Percentiles rank a stretch among this genome's conserved stretches.
Evolutionary conservation across 768 basidiomycete species (phyloP).

Genomic region (Fomitopsis serialis): DNA sequence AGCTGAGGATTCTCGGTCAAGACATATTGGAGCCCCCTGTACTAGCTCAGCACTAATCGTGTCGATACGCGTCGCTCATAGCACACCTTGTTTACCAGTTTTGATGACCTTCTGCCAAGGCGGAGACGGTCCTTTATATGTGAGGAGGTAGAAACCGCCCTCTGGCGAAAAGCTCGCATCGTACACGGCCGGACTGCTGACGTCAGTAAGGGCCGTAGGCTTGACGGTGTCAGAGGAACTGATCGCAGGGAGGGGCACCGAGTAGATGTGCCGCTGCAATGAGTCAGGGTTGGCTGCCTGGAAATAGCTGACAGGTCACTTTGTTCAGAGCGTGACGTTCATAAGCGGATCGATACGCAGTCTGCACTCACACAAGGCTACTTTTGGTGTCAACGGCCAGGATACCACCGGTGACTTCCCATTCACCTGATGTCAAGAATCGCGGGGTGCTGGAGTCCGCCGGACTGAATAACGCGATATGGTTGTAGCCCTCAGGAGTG

Average conservation of each 20-base stretch:
- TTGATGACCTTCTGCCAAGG: slow-evolving; percentile 85
- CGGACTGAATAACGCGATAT: slow-evolving; percentile 88
- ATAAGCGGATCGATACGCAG: background rate
- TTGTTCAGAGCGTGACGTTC: background rate
- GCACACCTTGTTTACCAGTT: slow-evolving; percentile 40
- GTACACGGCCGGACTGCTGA: slow-evolving; percentile 49
- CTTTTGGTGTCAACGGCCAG: slow-evolving; percentile 63
- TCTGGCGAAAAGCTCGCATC: slow-evolving; percentile 75
- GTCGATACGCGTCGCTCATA: slow-evolving; percentile 11
- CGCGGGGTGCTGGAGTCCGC: slow-evolving; percentile 60
- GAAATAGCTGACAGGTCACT: slow-evolving; percentile 63
- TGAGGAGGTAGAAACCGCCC: slow-evolving; percentile 78
- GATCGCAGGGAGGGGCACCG: slow-evolving; percentile 61
- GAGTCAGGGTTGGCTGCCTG: slow-evolving; percentile 79
- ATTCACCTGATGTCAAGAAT: slow-evolving; percentile 82
- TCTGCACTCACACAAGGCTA: slow-evolving; percentile 54
- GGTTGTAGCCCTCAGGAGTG: slow-evolving; percentile 75
- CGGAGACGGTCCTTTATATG: slow-evolving; percentile 73
- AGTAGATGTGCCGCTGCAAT: slow-evolving; percentile 79
- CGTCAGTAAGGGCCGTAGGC: slow-evolving; percentile 45
- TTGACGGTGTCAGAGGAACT: slow-evolving; percentile 20
- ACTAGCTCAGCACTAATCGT: background rate
- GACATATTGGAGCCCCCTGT: slow-evolving; percentile 53
- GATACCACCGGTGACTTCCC: slow-evolving; percentile 84
- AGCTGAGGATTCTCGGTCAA: slow-evolving; percentile 70